Evolutionary conservation across 2,329 filamentous ascomycete species (phyloP).

Genomic region (Fusarium sp.): DNA sequence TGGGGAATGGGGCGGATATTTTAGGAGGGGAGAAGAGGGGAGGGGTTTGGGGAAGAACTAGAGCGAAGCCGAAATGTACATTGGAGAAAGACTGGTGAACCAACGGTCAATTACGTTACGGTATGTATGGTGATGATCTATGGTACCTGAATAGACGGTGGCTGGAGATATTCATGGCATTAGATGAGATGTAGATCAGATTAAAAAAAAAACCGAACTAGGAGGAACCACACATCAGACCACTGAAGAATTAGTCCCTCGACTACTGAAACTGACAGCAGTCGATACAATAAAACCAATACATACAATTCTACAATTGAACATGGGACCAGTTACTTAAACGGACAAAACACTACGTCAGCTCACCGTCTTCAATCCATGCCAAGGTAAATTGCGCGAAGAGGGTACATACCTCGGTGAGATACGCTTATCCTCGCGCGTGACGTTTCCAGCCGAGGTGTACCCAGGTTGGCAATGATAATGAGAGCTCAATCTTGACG

Average conservation of each 20-base stretch:
- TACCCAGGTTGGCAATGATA: constrained; percentile 22
- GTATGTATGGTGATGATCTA: neutral
- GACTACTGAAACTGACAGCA: neutral
- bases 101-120: neutral
- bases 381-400: constrained; percentile 31
- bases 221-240: constrained; percentile 7
- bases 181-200: constrained; percentile 43
- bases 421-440: constrained; percentile 16
- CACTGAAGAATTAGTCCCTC: neutral
- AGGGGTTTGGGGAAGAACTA: constrained; percentile 17
- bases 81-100: neutral
- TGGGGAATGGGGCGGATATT: constrained; percentile 19
- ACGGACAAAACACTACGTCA: constrained; percentile 30
- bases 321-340: constrained; percentile 24
- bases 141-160: neutral
- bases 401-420: constrained; percentile 34
- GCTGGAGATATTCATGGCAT: neutral
- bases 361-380: constrained; percentile 12
- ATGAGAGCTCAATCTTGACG: constrained; percentile 24
- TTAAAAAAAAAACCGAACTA: constrained; percentile 24
- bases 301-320: neutral
- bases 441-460: constrained; percentile 38
- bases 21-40: constrained; percentile 6
- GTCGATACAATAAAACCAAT: neutral
- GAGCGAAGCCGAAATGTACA: constrained; percentile 9